Evolutionary conservation across 805 yeast species (phyloP).

Genomic region (Blastobotrys peoriensis): DNA sequence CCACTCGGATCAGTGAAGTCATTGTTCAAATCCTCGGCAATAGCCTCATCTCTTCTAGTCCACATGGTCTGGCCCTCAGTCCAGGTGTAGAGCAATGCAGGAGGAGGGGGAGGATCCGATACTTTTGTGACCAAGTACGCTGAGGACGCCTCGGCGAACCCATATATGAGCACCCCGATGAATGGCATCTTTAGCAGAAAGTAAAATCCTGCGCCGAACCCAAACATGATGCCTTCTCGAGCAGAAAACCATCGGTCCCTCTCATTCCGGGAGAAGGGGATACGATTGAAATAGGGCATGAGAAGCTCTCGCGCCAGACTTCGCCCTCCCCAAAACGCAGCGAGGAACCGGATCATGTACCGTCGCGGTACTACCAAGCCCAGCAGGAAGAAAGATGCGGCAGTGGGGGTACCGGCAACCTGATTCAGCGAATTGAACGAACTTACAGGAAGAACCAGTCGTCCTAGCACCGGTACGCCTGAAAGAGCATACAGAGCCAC

Average conservation of each 20-base stretch:
- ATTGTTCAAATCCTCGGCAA: background rate
- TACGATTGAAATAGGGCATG: constrained; percentile 43
- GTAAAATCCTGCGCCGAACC: constrained; percentile 47
- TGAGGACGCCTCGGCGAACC: constrained; percentile 47
- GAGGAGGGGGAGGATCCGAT: constrained; percentile 40
- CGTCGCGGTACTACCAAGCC: constrained; percentile 34
- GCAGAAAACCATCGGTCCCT: constrained; percentile 44
- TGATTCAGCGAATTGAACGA: constrained; percentile 41
- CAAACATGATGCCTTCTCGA: constrained; percentile 51
- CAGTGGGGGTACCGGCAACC: constrained; percentile 42
- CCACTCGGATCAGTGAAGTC: background rate
- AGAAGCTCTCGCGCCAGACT: constrained; percentile 42
- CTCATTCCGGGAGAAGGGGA: constrained; percentile 39
- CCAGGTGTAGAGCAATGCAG: constrained; percentile 24
- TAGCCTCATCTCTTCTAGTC: constrained; percentile 20
- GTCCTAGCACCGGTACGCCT: constrained; percentile 39
- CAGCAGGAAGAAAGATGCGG: constrained; percentile 33
- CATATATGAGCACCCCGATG: constrained; percentile 43
- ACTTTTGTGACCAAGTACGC: constrained; percentile 51
- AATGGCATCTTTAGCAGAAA: constrained; percentile 39
- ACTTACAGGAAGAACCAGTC: constrained; percentile 36
- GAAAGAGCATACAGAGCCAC: constrained; percentile 32
- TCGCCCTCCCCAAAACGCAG: constrained; percentile 43
- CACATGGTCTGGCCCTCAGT: constrained; percentile 28
- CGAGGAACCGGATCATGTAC: constrained; percentile 34